Evolutionary conservation across 352 stramenopile genomes (phyloP), one percentile per base, ranked within the genome.

Genomic region (Pythium plurisporium): DNA sequence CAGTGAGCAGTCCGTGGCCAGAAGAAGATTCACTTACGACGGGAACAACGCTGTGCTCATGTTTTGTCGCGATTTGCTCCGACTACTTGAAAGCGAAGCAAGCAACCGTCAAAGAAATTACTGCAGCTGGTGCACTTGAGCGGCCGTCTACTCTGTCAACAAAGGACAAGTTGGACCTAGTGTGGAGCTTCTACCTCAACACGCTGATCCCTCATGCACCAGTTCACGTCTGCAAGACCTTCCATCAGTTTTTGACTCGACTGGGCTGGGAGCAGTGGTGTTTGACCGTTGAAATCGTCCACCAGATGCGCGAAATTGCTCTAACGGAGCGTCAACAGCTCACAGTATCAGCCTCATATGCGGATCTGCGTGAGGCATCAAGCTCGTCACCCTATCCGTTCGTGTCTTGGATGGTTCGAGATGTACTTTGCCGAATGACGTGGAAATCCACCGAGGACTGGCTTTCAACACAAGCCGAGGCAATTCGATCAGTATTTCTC

Each of bases 261-360:
- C 58, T 95, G 33, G 74, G 73, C 22, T 95, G 86, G 86, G 82
- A 93, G 26, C 74, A 92, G 40, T 95, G 86, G 86, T 85, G 78
- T 31, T 54, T 95, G 27, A 89, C 78, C 6, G 68, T 92, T 15
- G 83, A 91, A 29, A 87, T 87, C 26, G 75, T 95, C 2, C 85
- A 91, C 42, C 74, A 91, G 54, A 95, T 95, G 83, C 75, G 83
- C 1, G 83, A 91, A 38, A 62, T 89, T 10, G 62, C 91, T 25
- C 65, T 83, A 40, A 76, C 47, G 11, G 83, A 93, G 47, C 72
- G 86, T 37, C 72, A 85, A 38, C 65, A 88, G 5, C 54, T 68
- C 23, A 59, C 62, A 9, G 33, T 63, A 2, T 69, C 26, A 47
- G 65, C 64, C 41, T 75, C 38, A 26, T 73, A 34, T 50, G 54